These are phyloP conservation scores for Gyromitra esculenta DNA, from an alignment of 2,329 filamentous ascomycete species.

Conservation along the genomic window DNA sequence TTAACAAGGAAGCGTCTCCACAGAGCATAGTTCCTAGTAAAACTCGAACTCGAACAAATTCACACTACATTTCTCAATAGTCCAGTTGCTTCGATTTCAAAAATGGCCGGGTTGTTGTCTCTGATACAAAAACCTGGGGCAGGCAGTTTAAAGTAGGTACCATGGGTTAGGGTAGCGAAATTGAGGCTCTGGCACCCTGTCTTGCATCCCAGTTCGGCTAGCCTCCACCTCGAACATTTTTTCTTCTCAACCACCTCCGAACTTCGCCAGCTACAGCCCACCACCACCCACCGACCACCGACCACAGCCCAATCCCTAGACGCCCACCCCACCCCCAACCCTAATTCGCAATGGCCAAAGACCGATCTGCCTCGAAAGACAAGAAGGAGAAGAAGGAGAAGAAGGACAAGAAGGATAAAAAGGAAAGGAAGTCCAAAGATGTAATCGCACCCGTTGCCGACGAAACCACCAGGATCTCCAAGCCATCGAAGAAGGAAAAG, in stretches of 20 bases:
- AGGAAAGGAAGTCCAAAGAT: constrained; percentile 56
- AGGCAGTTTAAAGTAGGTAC: not conserved
- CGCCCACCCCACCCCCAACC: constrained; percentile 17
- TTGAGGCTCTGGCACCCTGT: constrained; percentile 33
- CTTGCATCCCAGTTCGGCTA: constrained; percentile 33
- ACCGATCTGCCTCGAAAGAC: constrained; percentile 51
- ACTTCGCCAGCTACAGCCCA: constrained; percentile 31
- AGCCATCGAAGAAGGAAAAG: constrained; percentile 59
- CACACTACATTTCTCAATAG: not conserved
- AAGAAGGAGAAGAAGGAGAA: constrained; percentile 60
- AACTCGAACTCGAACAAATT: too few species aligned
- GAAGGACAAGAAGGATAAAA: constrained; percentile 59
- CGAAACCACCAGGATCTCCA: constrained; percentile 60
- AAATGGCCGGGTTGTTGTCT: not conserved
- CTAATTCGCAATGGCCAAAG: constrained; percentile 54
- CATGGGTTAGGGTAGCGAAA: constrained; percentile 27
- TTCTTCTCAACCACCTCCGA: constrained; percentile 41
- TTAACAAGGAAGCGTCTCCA: not conserved
- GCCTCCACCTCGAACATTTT: constrained; percentile 40
- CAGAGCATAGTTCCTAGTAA: not conserved
- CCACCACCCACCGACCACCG: constrained; percentile 42
- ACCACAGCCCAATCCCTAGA: constrained; percentile 31
- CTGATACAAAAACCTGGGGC: not conserved
- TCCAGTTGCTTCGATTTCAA: not conserved
- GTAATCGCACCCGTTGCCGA: constrained; percentile 58